These are phyloP conservation scores for Nigrospora osmanthi DNA, from an alignment of 2,329 filamentous ascomycete genomes.

Conservation along the genomic window DNA sequence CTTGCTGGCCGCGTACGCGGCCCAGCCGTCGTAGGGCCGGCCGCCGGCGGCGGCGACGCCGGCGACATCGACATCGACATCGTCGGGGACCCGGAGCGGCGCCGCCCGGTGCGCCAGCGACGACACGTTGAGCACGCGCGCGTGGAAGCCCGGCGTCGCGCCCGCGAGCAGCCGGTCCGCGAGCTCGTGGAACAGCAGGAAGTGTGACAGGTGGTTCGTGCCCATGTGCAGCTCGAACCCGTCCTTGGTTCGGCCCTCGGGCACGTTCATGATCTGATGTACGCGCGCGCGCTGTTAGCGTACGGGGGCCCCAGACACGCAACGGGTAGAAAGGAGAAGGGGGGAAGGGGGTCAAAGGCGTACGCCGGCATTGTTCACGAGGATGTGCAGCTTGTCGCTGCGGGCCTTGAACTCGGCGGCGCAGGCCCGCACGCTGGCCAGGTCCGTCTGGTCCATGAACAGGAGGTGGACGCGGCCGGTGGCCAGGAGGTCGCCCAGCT, in stretches of 20 bases:
- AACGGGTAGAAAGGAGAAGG: background rate
- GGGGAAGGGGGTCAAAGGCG: constrained; percentile 3
- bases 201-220: constrained; percentile 2
- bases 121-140: constrained; percentile 8
- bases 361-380: constrained; percentile 7
- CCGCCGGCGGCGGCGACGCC: constrained; percentile 1
- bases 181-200: background rate
- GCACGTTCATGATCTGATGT: constrained; percentile 4
- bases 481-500: constrained; percentile 16
- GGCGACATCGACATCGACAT: constrained; percentile 8
- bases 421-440: background rate
- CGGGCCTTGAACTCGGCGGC: background rate
- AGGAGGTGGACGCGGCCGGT: constrained; percentile 24
- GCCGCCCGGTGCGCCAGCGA: constrained; percentile 4
- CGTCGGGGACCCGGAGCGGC: constrained; percentile 4
- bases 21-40: constrained; percentile 21
- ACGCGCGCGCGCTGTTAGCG: background rate
- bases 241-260: background rate
- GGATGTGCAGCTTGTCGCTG: background rate
- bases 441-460: background rate
- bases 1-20: constrained; percentile 34
- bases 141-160: constrained; percentile 15
- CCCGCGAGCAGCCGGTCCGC: constrained; percentile 16
- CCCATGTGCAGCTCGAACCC: constrained; percentile 2
- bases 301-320: background rate